Evolutionary conservation across 441 rosid species (phyloP), one percentile per base, ranked within the genome.

Genomic region (Gossypium davidsonii): DNA sequence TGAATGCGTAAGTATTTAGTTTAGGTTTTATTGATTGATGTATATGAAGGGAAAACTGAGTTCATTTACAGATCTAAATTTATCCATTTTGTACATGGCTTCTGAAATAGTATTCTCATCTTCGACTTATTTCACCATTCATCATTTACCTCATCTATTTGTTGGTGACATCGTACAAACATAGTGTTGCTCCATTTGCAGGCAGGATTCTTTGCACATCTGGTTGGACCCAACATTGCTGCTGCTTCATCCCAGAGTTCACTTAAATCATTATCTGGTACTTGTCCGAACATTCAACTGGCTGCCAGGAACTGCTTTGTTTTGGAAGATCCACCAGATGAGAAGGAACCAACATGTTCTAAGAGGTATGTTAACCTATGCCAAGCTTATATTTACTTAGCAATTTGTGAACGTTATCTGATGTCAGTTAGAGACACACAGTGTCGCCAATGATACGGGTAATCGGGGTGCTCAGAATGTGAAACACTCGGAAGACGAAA

Each of bases 281-380:
- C 77, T 75, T 84, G 91, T 74, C 82, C 92, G 49, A 90, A 90
- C 53, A 2, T 86, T 83, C 85, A 82, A 81, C 89, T 95, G 81
- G 96, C 96, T 73, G 79, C 90, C 77, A 87, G 87, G 82, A 94
- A 95, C 78, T 92, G 97, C 84, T 91, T 89, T 85, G 74, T 91
- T 76, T 85, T 95, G 87, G 96, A 91, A 84, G 97, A 90, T 83
- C 92, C 98, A 61, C 98, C 96, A 25, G 91, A 83, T 82, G 78
- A 83, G 73, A 83, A 21, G 81, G 91, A 85, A 69, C 78, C 73
- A 76, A 39, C 76, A 76, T 80, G 31, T 70, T 77, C 83, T 64
- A 86, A 81, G 74, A 81, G 97, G 99, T 94, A 81, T 73, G 83
- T 69, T n/a, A 67, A 68, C 51, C 48, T 73, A 60, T 77, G 12